phyloP scores from a whole-genome alignment of 2,329 filamentous ascomycete genomes.

The Fusarium fracticaudum region DNA sequence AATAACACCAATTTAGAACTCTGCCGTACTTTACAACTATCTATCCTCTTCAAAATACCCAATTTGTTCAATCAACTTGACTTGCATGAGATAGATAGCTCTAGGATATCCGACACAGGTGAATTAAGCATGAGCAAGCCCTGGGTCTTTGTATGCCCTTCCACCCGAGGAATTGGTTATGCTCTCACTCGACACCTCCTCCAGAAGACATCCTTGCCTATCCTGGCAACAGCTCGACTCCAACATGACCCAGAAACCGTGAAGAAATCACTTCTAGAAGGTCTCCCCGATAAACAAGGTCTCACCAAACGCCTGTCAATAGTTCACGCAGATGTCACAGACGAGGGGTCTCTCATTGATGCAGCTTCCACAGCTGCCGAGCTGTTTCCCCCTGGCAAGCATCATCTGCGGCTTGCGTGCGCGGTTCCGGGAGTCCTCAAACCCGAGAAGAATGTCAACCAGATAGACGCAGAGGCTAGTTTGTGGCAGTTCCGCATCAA shows the following conservation, averaged over 20 bases:
- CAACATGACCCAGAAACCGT: slow-evolving; percentile 46
- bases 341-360: slow-evolving; percentile 70
- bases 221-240: slow-evolving; percentile 57
- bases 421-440: slow-evolving; percentile 76
- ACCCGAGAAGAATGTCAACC: slow-evolving; percentile 75
- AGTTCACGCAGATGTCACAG: slow-evolving; percentile 57
- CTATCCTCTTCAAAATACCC: background rate
- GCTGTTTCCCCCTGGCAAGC: slow-evolving; percentile 59
- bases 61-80: background rate
- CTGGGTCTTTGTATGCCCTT: slow-evolving; percentile 60
- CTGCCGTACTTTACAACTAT: background rate
- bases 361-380: slow-evolving; percentile 61
- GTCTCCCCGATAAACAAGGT: slow-evolving; percentile 37
- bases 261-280: slow-evolving; percentile 48
- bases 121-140: slow-evolving; percentile 54
- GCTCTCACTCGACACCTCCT: slow-evolving; percentile 60
- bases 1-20: background rate
- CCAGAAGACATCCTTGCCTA: slow-evolving; percentile 57
- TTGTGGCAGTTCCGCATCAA: slow-evolving; percentile 79
- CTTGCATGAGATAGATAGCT: background rate
- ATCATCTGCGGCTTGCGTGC: slow-evolving; percentile 75
- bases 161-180: slow-evolving; percentile 60
- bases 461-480: slow-evolving; percentile 69
- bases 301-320: slow-evolving; percentile 52
- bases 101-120: background rate